Conservation (phyloP, 2,329 filamentous ascomycete species). For the Ophiostoma tasmaniense region DNA sequence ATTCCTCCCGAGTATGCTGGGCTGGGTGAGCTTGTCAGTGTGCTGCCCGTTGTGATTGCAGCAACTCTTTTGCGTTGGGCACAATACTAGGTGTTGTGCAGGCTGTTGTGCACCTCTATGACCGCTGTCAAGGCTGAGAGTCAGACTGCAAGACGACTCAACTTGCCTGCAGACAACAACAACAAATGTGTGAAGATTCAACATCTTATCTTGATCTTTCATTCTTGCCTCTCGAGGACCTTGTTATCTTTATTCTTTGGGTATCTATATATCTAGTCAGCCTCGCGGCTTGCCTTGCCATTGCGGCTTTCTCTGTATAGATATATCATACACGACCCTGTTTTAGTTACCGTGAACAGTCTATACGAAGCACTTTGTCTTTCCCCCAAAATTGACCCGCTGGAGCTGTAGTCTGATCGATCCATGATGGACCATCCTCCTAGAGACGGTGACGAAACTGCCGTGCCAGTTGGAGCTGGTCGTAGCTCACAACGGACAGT, state of each 20-base stretch:
- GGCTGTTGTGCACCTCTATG: neutral
- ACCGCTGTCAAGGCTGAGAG: neutral
- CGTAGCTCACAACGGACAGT: neutral
- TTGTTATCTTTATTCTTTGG: neutral
- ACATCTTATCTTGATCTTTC: neutral
- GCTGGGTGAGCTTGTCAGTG: conserved; percentile 64
- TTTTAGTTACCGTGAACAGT: neutral
- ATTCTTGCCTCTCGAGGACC: neutral
- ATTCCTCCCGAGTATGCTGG: conserved; percentile 57
- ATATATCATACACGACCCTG: neutral
- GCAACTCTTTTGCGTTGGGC: neutral
- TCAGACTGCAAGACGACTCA: neutral
- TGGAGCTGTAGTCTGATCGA: neutral
- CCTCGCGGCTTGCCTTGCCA: neutral
- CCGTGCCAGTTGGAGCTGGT: neutral
- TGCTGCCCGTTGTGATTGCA: conserved; percentile 55
- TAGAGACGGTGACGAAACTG: neutral
- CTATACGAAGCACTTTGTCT: neutral
- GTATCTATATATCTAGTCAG: neutral
- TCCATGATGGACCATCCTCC: neutral
- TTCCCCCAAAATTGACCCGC: neutral
- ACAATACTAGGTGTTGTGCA: neutral
- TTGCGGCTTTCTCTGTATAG: neutral
- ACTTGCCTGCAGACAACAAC: neutral
- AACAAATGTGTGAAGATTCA: neutral